Conservation (phyloP, 495 filamentous ascomycete species). For the Bathelium albidoporum region DNA sequence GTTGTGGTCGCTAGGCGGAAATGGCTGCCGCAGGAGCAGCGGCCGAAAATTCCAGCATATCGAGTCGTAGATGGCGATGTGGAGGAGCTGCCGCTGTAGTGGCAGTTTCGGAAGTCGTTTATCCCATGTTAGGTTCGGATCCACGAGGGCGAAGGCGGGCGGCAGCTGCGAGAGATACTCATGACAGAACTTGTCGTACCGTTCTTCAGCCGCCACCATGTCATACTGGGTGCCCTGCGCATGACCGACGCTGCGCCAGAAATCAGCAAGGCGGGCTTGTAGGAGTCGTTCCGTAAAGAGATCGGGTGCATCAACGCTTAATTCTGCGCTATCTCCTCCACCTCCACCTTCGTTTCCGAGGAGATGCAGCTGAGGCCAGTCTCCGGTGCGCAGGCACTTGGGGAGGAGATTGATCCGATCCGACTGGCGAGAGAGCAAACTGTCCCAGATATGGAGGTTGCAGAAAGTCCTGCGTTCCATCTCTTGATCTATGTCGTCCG, state of each 20-base stretch:
- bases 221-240: conserved; percentile 12
- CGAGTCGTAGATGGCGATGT: conserved; percentile 25
- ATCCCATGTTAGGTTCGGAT: conserved; percentile 23
- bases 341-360: background rate
- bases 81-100: conserved; percentile 21
- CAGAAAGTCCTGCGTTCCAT: conserved; percentile 22
- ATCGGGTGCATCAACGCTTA: background rate
- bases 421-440: conserved; percentile 9
- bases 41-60: conserved; percentile 25
- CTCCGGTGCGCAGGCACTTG: background rate
- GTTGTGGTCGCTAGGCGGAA: conserved; percentile 14
- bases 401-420: conserved; percentile 7
- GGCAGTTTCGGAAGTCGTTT: conserved; percentile 15
- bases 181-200: conserved; percentile 22
- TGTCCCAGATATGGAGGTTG: conserved; percentile 27
- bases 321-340: background rate
- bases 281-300: conserved; percentile 22
- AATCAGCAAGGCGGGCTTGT: conserved; percentile 19
- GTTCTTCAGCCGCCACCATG: conserved; percentile 13
- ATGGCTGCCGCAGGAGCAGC: conserved; percentile 7
- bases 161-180: conserved; percentile 20
- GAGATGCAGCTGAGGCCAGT: background rate
- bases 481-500: conserved; percentile 17
- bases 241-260: conserved; percentile 16
- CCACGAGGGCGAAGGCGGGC: conserved; percentile 15